These are phyloP conservation scores for Colletotrichum lindemuthianum DNA, from an alignment of 2,329 filamentous ascomycete species.

Conservation along the genomic window DNA sequence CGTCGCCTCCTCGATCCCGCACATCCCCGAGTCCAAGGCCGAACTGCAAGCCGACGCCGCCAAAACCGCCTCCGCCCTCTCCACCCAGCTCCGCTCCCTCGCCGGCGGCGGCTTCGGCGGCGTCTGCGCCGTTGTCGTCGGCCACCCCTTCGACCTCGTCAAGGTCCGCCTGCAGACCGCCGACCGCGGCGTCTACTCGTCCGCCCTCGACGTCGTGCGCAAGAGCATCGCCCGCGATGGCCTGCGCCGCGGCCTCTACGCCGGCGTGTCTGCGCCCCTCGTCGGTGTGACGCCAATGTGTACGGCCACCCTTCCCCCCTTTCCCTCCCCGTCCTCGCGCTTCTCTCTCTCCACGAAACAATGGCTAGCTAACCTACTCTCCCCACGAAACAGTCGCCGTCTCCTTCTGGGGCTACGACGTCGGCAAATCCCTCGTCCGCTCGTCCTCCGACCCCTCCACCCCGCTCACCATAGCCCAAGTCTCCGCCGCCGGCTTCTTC, in stretches of 20 bases:
- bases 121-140: slow-evolving; percentile 91
- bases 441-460: slow-evolving; percentile 71
- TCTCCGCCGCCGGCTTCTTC: slow-evolving; percentile 95
- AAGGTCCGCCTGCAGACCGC: slow-evolving; percentile 98
- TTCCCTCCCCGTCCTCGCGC: neutral
- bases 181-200: slow-evolving; percentile 89
- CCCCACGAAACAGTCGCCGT: slow-evolving; percentile 63
- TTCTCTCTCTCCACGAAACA: no score
- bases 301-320: slow-evolving; percentile 60
- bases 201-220: slow-evolving; percentile 89
- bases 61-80: slow-evolving; percentile 49
- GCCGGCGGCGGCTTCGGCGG: slow-evolving; percentile 92
- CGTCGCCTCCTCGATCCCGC: slow-evolving; percentile 52
- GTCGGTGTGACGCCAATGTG: slow-evolving; percentile 99
- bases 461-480: slow-evolving; percentile 82
- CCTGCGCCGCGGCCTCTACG: slow-evolving; percentile 83
- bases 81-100: slow-evolving; percentile 78
- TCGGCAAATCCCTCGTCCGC: slow-evolving; percentile 90
- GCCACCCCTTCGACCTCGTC: slow-evolving; percentile 97
- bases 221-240: slow-evolving; percentile 91
- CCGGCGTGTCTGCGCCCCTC: slow-evolving; percentile 94
- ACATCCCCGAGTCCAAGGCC: slow-evolving; percentile 54
- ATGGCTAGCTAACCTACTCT: neutral
- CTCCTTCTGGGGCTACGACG: slow-evolving; percentile 88
- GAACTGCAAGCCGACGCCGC: slow-evolving; percentile 56